These are phyloP conservation scores for Austropuccinia psidii DNA, from an alignment of 1,284 basidiomycete genomes.

Conservation along the genomic window DNA sequence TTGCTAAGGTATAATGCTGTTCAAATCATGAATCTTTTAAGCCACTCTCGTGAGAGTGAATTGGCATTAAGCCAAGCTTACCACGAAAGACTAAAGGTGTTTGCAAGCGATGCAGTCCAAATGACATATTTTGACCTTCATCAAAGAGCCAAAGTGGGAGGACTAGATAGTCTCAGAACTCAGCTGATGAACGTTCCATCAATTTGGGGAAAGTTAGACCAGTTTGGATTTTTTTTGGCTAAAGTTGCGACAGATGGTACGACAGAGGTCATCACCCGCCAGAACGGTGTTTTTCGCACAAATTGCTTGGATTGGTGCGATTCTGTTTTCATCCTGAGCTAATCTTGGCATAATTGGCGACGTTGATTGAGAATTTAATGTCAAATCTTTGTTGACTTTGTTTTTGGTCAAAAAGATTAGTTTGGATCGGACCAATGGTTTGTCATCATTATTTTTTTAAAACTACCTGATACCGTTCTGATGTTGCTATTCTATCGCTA, in stretches of 20 bases:
- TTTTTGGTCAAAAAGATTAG: conserved; percentile 51
- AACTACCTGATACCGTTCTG: neutral
- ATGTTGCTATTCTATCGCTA: neutral
- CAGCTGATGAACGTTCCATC: conserved; percentile 58
- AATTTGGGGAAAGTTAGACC: conserved; percentile 62
- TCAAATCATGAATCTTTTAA: conserved; percentile 45
- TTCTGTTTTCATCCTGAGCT: neutral
- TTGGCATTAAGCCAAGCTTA: conserved; percentile 74
- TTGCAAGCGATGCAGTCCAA: conserved; percentile 52
- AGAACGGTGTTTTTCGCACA: conserved; percentile 81
- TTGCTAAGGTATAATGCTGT: conserved; percentile 43
- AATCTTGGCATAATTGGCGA: conserved; percentile 12
- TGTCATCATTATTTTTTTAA: neutral
- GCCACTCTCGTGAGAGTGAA: conserved; percentile 63
- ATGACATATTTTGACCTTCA: conserved; percentile 96
- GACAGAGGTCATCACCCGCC: conserved; percentile 66
- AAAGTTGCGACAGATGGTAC: conserved; percentile 60
- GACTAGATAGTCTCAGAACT: conserved; percentile 74
- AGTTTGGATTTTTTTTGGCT: conserved; percentile 62
- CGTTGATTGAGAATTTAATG: conserved; percentile 37
- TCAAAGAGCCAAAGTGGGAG: conserved; percentile 66
- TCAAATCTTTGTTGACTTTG: neutral
- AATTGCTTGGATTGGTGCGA: conserved; percentile 91
- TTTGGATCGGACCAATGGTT: conserved; percentile 95
- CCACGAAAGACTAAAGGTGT: conserved; percentile 61